Evolutionary conservation across 1,139 yeast species (phyloP), one percentile per base, ranked within the genome.

Genomic region (Sugiyamaella grinbergsii): DNA sequence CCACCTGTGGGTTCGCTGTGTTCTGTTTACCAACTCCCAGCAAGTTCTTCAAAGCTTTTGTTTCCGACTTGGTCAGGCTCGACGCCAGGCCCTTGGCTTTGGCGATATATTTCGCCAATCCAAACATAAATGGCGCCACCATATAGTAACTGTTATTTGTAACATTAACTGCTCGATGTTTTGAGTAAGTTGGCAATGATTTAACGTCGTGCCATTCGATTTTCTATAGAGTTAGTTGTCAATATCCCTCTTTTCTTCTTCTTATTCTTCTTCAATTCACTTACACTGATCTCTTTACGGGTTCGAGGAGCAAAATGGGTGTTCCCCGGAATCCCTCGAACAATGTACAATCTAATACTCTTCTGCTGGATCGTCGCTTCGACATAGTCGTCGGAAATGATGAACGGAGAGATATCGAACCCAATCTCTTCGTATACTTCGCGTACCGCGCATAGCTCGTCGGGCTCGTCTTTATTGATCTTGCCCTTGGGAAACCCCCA

Each of bases 401-500:
- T 76, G 59, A 77, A 78, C 10, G 81, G 82, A 3, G 82, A 70
- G 45, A 89, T 83, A 68, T 91, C 94, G 62, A 85, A 90, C 0
- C 98, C 96, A n/a, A 91, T 93, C 67, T 94, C 99, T 71, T 94
- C 99, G 57, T 78, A 79, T 19, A 88, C 93, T 68, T 94, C 99
- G 64, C 99, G 79, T n/a, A 88, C 71, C 4, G 98, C 97, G 73
- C 98, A 94, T 50, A 79, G 82, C n/a, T 81, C 77, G 68, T 94
- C 98, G 6, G 83, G 75, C 70, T 94, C 99, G 63, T 83, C 95
- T 66, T 93, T 91, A 36, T 95, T 87, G 52, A 94, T 94, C 69
- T 94, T 94, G 6, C 99, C 99, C 66, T 96, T 76, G 4, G 99
- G 99, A 63, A 94, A 94, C 4, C 96, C 88, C 98, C 98, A 94